These are phyloP conservation scores for Leishmania tarentolae DNA, from an alignment of 208 protist genomes.

Conservation along the genomic window DNA sequence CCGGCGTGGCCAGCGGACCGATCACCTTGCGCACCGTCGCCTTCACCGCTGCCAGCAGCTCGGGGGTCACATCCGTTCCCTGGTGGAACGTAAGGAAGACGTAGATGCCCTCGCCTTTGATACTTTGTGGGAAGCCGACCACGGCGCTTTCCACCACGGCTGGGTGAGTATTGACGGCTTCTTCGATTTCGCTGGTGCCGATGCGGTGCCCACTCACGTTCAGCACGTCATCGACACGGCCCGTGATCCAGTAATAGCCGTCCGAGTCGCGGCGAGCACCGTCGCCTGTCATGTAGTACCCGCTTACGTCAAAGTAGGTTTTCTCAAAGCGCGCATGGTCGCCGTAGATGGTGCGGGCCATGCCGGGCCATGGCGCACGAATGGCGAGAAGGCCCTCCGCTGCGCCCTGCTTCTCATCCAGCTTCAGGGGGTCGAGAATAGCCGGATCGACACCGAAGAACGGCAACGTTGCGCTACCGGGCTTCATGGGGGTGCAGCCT, in stretches of 20 bases:
- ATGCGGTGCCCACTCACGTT: slow-evolving; percentile 97
- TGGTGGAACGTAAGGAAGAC: slow-evolving; percentile 92
- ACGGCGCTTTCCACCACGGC: slow-evolving; percentile 95
- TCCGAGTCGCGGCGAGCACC: slow-evolving; percentile 94
- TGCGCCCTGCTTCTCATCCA: slow-evolving; percentile 55
- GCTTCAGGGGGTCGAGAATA: slow-evolving; percentile 80
- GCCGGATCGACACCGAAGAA: slow-evolving; percentile 97
- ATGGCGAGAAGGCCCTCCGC: slow-evolving; percentile 91
- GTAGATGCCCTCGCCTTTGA: slow-evolving; percentile 97
- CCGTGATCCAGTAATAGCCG: slow-evolving; percentile 98
- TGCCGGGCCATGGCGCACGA: slow-evolving; percentile 90
- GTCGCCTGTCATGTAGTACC: slow-evolving; percentile 98
- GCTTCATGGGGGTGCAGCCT: slow-evolving; percentile 94
- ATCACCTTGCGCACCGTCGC: slow-evolving; percentile 88
- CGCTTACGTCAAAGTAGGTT: slow-evolving; percentile 92
- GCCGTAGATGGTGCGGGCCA: slow-evolving; percentile 90
- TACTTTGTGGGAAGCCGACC: slow-evolving; percentile 90
- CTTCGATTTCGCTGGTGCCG: slow-evolving; percentile 97
- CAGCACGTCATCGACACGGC: slow-evolving; percentile 97
- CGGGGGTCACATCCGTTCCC: slow-evolving; percentile 48
- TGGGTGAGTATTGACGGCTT: slow-evolving; percentile 90
- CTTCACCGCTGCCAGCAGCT: slow-evolving; percentile 71
- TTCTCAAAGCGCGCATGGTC: slow-evolving; percentile 91
- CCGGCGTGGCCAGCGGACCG: slow-evolving; percentile 96
- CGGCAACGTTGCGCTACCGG: slow-evolving; percentile 94